Percentiles rank a stretch among this genome's conserved stretches.
Conservation (phyloP, 1,284 basidiomycete genomes). For the Sanghuangporus weigelae region DNA sequence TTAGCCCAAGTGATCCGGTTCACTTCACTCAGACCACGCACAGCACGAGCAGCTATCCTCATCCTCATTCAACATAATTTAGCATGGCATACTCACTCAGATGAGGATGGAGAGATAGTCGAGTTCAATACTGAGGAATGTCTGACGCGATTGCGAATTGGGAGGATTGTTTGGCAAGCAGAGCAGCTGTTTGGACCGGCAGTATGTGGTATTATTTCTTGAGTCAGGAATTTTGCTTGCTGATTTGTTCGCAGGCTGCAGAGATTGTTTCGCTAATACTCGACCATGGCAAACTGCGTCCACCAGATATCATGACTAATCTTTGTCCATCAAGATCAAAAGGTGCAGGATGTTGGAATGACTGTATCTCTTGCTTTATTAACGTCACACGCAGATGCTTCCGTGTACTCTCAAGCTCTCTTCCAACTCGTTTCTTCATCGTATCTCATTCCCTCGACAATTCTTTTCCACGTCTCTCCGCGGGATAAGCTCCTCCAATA, state of each 20-base stretch:
- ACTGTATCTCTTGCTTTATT: background rate
- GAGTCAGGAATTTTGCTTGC: background rate
- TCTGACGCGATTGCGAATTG: slow-evolving; percentile 72
- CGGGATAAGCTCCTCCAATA: slow-evolving; percentile 71
- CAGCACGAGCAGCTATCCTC: slow-evolving; percentile 70
- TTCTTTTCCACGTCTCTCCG: slow-evolving; percentile 68
- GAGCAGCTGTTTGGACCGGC: slow-evolving; percentile 62
- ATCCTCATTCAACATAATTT: slow-evolving; percentile 91
- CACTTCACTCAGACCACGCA: slow-evolving; percentile 59
- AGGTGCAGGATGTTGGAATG: slow-evolving; percentile 34
- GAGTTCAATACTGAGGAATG: slow-evolving; percentile 80
- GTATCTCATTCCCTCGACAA: slow-evolving; percentile 70
- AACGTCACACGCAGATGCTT: slow-evolving; percentile 35
- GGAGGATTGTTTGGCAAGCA: slow-evolving; percentile 71
- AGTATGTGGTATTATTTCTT: slow-evolving; percentile 39
- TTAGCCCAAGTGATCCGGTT: slow-evolving; percentile 67
- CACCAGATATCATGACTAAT: slow-evolving; percentile 61
- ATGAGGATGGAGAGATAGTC: slow-evolving; percentile 72
- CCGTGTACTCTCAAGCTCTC: slow-evolving; percentile 51
- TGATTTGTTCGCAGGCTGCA: slow-evolving; percentile 46
- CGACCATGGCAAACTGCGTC: slow-evolving; percentile 82
- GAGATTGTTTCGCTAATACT: slow-evolving; percentile 73
- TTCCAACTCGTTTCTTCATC: slow-evolving; percentile 58
- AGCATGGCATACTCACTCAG: slow-evolving; percentile 74
- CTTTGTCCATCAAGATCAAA: slow-evolving; percentile 52